phyloP scores from a whole-genome alignment of 768 basidiomycete genomes.

The Leccinum subtestaceum region DNA sequence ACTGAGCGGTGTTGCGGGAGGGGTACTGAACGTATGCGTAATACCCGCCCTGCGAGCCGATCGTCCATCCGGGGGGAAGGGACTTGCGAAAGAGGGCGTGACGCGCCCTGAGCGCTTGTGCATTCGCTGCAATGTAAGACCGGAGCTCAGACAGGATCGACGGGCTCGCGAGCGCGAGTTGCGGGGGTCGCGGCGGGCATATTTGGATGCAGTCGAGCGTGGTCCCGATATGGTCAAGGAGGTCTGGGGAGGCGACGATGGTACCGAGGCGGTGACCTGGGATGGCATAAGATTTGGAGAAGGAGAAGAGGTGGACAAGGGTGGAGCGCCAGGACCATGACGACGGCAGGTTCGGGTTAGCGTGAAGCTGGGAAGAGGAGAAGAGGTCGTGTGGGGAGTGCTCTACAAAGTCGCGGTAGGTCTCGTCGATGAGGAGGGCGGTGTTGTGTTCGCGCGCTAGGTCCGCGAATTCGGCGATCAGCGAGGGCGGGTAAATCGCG shows the following conservation, averaged over 20 bases:
- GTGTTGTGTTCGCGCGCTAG: slow-evolving; percentile 54
- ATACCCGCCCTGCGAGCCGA: slow-evolving; percentile 69
- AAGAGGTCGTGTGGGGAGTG: slow-evolving; percentile 58
- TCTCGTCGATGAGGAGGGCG: slow-evolving; percentile 82
- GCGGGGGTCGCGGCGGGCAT: slow-evolving; percentile 71
- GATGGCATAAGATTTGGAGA: slow-evolving; percentile 78
- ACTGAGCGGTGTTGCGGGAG: slow-evolving; percentile 34
- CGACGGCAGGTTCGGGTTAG: background rate
- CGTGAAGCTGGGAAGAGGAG: slow-evolving; percentile 16
- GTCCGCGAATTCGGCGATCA: slow-evolving; percentile 56
- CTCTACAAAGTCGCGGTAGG: slow-evolving; percentile 80
- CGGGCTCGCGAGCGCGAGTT: slow-evolving; percentile 56
- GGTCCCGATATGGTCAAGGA: slow-evolving; percentile 49
- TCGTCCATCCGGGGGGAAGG: slow-evolving; percentile 55
- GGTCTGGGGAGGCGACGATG: slow-evolving; percentile 55
- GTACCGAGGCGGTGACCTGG: slow-evolving; percentile 81
- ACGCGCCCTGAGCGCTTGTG: slow-evolving; percentile 47
- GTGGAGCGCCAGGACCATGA: slow-evolving; percentile 54
- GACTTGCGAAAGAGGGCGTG: slow-evolving; percentile 52
- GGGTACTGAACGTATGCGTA: slow-evolving; percentile 78
- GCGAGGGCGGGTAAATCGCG: slow-evolving; percentile 54
- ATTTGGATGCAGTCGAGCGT: slow-evolving; percentile 80
- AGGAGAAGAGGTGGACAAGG: slow-evolving; percentile 72
- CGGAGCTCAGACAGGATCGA: slow-evolving; percentile 49
- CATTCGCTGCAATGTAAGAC: slow-evolving; percentile 51